Evolutionary conservation across 2,329 filamentous ascomycete species (phyloP), one percentile per base, ranked within the genome.

Genomic region (Chaetomium strumarium): DNA sequence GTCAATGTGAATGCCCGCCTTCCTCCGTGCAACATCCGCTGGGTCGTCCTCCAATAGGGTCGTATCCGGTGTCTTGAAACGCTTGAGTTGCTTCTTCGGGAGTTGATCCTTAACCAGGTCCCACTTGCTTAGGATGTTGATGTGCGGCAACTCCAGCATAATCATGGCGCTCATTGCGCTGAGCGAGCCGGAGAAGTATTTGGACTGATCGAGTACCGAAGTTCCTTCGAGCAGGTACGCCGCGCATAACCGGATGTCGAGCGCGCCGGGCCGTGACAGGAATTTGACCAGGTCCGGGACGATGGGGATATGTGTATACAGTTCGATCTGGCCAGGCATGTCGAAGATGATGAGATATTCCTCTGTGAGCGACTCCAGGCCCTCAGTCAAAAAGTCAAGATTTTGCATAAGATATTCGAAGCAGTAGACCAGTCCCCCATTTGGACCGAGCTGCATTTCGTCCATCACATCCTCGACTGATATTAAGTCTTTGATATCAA

Each of bases 121-220:
- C 91, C 97, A 97, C 74, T 99, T 99, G 66, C 87, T 95, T 51
- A 99, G 75, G 55, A 99, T 86, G 68, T 99, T 99, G 66, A 99
- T 83, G 67, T 99, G 93, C 5, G 93, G 93, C 59, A 97, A 83
- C 72, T 97, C 93, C 58, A 99, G 81, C 90, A 97, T 93, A 64
- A 99, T 83, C 93, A 99, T 99, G 59, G 93, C 91, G 64, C 88
- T 95, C 93, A 99, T 97, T 59, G 93, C 93, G 66, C 88, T 93
- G 55, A 99, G 76, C 0, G 93, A 96, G 12, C 93, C 93, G 0
- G 93, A 86, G 70, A 99, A 97, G 77, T 95, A 99, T 73, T 97
- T 99, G 65, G 93, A 88, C 55, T 90, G 85, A 71, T 99, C 93
- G 57, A 96, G 83, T 63, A 97, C 86, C 68, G 97, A 99, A 9